Conservation (phyloP, 352 stramenopile genomes). For the Phytophthora aleatoria region DNA sequence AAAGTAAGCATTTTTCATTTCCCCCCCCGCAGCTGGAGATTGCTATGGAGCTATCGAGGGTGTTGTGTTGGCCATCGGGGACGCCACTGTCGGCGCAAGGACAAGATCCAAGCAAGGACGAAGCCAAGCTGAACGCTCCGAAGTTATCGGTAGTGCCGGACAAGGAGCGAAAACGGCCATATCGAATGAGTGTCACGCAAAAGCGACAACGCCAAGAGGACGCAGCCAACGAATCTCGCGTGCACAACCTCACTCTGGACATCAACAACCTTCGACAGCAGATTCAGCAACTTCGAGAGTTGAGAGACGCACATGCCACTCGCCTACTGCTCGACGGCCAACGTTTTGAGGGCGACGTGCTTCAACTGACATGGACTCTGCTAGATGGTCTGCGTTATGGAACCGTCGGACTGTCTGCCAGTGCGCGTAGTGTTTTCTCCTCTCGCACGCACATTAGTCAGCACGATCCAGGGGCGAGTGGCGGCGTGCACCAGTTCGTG, state of each 20-base stretch:
- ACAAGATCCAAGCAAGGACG: too few species aligned
- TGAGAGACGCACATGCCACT: constrained; percentile 13
- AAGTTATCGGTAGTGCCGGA: constrained; percentile 8
- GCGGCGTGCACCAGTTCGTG: constrained; percentile 33
- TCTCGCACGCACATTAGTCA: too few species aligned
- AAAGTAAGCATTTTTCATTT: too few species aligned
- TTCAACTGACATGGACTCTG: constrained; percentile 18
- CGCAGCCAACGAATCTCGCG: constrained; percentile 18
- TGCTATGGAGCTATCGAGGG: neutral
- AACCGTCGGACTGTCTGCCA: constrained; percentile 8
- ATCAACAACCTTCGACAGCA: constrained; percentile 36
- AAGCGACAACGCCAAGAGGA: constrained; percentile 9
- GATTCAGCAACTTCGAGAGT: constrained; percentile 23
- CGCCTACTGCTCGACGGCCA: constrained; percentile 15
- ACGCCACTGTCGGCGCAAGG: too few species aligned
- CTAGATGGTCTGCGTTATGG: constrained; percentile 21
- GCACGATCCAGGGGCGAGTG: neutral
- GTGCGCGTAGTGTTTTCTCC: constrained; percentile 19
- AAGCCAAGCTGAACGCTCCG: neutral
- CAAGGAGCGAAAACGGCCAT: constrained; percentile 21
- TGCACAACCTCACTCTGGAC: constrained; percentile 39
- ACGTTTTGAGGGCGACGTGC: constrained; percentile 27
- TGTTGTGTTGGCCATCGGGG: neutral
- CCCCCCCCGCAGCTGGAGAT: too few species aligned
- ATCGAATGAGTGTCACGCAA: constrained; percentile 26